Conservation (phyloP, 2,329 filamentous ascomycete species). For the Fusarium hainanense region DNA sequence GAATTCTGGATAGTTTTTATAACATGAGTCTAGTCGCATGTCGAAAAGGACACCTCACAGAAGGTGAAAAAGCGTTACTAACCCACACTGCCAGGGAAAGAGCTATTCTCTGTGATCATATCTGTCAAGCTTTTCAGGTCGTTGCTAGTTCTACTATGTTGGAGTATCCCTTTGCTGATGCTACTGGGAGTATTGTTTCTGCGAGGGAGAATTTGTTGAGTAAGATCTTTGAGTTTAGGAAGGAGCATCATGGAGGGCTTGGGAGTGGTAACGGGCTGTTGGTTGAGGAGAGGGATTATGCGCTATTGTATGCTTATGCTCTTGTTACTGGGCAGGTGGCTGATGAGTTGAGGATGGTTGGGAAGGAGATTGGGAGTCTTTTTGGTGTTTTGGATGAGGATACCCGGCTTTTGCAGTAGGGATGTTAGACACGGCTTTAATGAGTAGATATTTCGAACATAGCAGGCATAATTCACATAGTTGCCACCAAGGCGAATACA, state of each 20-base stretch:
- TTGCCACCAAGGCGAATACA: no score
- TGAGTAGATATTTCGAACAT: no score
- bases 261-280: conserved; percentile 15
- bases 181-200: conserved; percentile 82
- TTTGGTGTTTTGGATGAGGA: conserved; percentile 41
- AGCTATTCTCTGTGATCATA: conserved; percentile 82
- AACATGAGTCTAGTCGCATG: conserved; percentile 94
- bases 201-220: conserved; percentile 85
- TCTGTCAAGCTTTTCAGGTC: conserved; percentile 87
- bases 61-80: conserved; percentile 83
- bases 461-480: no score
- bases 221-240: conserved; percentile 87
- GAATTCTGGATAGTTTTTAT: conserved; percentile 92
- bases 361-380: conserved; percentile 57
- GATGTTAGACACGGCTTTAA: background rate
- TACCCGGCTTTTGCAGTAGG: conserved; percentile 31
- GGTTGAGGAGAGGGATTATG: conserved; percentile 83
- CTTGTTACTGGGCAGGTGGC: conserved; percentile 74
- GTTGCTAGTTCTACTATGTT: conserved; percentile 93
- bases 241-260: conserved; percentile 63
- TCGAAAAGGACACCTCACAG: conserved; percentile 79
- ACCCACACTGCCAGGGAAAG: conserved; percentile 83
- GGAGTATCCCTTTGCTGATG: conserved; percentile 91
- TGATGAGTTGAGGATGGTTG: conserved; percentile 69
- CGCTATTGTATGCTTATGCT: conserved; percentile 90